These are phyloP conservation scores for Przewalskia tangutica DNA, from an alignment of 257 asterid species.

Conservation along the genomic window DNA sequence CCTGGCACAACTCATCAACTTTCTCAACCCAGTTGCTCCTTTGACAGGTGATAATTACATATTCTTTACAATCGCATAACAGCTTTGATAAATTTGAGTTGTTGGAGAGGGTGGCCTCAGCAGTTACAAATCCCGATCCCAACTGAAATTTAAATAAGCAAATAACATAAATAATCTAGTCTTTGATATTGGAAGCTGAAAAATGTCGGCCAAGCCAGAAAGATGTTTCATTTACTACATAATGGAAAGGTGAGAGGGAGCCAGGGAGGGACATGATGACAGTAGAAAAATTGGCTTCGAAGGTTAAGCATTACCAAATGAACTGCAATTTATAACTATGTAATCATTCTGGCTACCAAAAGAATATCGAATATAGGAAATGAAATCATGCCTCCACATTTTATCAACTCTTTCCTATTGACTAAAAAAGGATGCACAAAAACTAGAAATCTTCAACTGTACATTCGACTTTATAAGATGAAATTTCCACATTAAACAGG, in stretches of 20 bases:
- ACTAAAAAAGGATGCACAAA: not conserved
- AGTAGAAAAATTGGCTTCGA: not conserved
- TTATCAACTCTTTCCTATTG: not conserved
- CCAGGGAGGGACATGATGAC: not conserved
- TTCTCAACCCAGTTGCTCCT: slow-evolving; percentile 57
- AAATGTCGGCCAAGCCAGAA: not conserved
- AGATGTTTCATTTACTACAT: not conserved
- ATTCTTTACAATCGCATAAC: slow-evolving; percentile 73
- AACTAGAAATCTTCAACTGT: not conserved
- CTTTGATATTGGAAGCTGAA: not conserved
- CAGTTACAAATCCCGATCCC: slow-evolving; percentile 71
- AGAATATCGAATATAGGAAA: not conserved
- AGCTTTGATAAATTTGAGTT: slow-evolving; percentile 47
- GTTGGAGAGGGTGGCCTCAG: slow-evolving; percentile 61
- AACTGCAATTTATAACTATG: not conserved
- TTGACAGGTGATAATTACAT: slow-evolving; percentile 52
- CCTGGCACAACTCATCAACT: slow-evolving; percentile 92
- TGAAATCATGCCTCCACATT: not conserved
- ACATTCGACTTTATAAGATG: not conserved
- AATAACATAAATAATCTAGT: not conserved
- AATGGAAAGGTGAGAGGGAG: not conserved
- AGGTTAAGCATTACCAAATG: not conserved
- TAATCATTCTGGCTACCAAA: not conserved
- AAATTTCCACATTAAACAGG: not conserved
- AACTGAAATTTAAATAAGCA: slow-evolving; percentile 38